Base-by-base conservation (phyloP, 106 monocot genomes). In the Agapanthus africanus region DNA sequence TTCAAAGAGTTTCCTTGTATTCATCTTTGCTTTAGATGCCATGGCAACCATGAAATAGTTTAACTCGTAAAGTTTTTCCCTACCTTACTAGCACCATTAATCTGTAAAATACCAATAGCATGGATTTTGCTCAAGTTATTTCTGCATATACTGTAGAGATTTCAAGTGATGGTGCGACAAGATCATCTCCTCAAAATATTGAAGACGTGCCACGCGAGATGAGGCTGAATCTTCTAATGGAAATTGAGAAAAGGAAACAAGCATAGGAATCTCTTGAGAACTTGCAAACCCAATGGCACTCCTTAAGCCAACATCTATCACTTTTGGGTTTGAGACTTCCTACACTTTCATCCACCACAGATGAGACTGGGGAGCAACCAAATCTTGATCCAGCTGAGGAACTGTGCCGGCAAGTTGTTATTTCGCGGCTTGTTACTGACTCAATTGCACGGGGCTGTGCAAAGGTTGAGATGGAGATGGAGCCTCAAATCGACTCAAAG, bases 161-260 rank as follows among this genome's bases (percentile, higher is more conserved):
- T 56, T 74, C 84, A 34, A 84, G 79, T 68, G 84, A 88, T 33
- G 76, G 73, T 73, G 47, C 59, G 18, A 46, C 75, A 39, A 44
- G 25, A 19, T 72, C 78, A 26, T 40, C 67, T 60, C 60, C 9
- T 6, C 70, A 39, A 60, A 71, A 69, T 56, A 16, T 82, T 30
- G 80, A 84, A 78, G 73, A 77, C 34, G 82, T 87, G 28, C 38
- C 84, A 19, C 81, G 59, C 69, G 79, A 80, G 44, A 84, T 85
- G 72, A 84, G 79, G 73, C 54, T 84, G 26, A 91, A 72, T 69
- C 28, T 85, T 23, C 65, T 91, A 46, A 76, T 69, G 70, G 91
- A 91, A 67, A 80, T 88, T 37, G 87, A 87, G 67, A 82, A 40
- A 59, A 72, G 91, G 70, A 91, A 91, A 67, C 81, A 87, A 71